phyloP scores from a whole-genome alignment of 2,329 filamentous ascomycete genomes.

The Ceratocystis colombiana region DNA sequence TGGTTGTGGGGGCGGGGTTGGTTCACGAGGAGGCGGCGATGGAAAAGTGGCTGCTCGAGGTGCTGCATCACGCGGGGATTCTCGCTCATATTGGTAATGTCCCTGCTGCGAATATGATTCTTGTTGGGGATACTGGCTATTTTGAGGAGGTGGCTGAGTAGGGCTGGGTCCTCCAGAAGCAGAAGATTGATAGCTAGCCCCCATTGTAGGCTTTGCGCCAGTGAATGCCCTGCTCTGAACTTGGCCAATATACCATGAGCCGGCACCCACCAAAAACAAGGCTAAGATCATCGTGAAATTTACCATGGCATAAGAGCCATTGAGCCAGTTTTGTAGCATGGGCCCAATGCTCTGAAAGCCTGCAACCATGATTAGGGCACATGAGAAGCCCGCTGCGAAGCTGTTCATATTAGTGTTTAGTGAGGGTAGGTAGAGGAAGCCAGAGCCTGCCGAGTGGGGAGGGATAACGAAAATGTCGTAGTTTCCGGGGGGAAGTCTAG shows the following conservation, averaged over 20 bases:
- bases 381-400: slow-evolving; percentile 77
- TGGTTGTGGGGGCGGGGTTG: slow-evolving; percentile 18
- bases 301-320: slow-evolving; percentile 58
- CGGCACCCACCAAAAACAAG: slow-evolving; percentile 61
- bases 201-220: slow-evolving; percentile 21
- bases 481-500: slow-evolving; percentile 71
- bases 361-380: slow-evolving; percentile 60
- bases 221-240: slow-evolving; percentile 32
- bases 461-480: slow-evolving; percentile 98
- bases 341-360: slow-evolving; percentile 66
- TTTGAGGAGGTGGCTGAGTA: slow-evolving; percentile 29
- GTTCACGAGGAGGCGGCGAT: slow-evolving; percentile 26
- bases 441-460: slow-evolving; percentile 75
- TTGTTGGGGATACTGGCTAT: slow-evolving; percentile 29
- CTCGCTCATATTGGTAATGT: slow-evolving; percentile 29
- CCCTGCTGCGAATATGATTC: slow-evolving; percentile 32
- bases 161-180: slow-evolving; percentile 29
- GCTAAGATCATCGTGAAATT: slow-evolving; percentile 64
- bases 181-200: slow-evolving; percentile 22
- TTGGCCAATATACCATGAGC: slow-evolving; percentile 56
- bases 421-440: slow-evolving; percentile 91
- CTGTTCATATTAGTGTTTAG: slow-evolving; percentile 77
- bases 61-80: background rate
- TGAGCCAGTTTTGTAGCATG: slow-evolving; percentile 62
- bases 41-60: slow-evolving; percentile 15